Evolutionary conservation across 352 stramenopile species (phyloP), one percentile per base, ranked within the genome.

Genomic region (Pythium monospermum): DNA sequence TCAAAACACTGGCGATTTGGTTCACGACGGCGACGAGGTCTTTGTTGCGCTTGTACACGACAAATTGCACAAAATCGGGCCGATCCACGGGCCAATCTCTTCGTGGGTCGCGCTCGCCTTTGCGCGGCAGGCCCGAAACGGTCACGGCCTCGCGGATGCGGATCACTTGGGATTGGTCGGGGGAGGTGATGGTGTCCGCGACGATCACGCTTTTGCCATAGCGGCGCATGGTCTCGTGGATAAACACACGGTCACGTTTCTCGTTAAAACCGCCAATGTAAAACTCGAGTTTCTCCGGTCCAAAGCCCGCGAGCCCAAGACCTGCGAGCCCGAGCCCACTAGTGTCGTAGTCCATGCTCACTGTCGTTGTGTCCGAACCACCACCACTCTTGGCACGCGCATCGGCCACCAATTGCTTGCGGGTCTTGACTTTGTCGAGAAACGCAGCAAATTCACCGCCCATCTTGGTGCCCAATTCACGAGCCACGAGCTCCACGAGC

Each of bases 1-100:
- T 82, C 35, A 95, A 54, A 49, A 83, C 66, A 23, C 79, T 77
- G 19, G 72, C 76, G 15, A 96, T 66, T 42, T 93, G 82, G 49
- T 79, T 77, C 56, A 94, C 74, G 40, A 92, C 77, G 8, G 77
- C 77, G 28, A 83, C 76, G 18, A 92, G 98, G 28, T 98, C 96
- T 49, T 92, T 90, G 69, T 99, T 99, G 57, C 96, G 89, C 68
- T 98, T 98, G 78, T 98, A 98, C 16, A 99, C 59, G 30, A 97
- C 91, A 69, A 99, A 98, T 57, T 91, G 77, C 39, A 98, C 65
- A 71, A 93, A 98, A 39, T 98, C 79, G 51, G 84, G 80, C 59
- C 78, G 72, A 41, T 81, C 74, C 12, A 87, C 72, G 19, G 80
- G 80, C 80, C 80, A 91, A 40, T 87, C 73, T 10, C 69, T 68